A percentile compares a stretch with the other conserved stretches of the same genome.
Evolutionary conservation across 2,329 filamentous ascomycete genomes (phyloP).

Genomic region (Aspergillus fructus): DNA sequence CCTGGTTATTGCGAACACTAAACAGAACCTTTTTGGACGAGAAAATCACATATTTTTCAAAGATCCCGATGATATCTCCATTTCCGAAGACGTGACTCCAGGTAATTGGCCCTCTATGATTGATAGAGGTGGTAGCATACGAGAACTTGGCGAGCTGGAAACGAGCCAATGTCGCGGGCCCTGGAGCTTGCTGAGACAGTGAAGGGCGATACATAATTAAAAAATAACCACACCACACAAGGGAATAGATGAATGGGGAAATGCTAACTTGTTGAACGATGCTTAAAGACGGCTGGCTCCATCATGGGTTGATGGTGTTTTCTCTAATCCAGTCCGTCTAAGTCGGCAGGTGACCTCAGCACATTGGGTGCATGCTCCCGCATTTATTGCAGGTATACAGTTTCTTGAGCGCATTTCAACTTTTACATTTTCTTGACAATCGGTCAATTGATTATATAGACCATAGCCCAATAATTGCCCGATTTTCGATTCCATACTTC

Average conservation of each 20-base stretch:
- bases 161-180: conserved; percentile 19
- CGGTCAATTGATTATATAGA: background rate
- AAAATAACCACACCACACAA: background rate
- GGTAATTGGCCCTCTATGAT: conserved; percentile 38
- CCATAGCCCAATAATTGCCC: background rate
- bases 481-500: background rate
- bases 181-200: conserved; percentile 8
- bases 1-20: conserved; percentile 30
- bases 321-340: background rate
- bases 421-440: background rate
- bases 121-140: conserved; percentile 39
- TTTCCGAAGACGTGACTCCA: conserved; percentile 46
- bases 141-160: conserved; percentile 45
- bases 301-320: background rate
- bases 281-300: background rate
- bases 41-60: conserved; percentile 30
- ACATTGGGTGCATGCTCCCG: background rate
- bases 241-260: background rate
- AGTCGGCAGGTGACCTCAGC: background rate
- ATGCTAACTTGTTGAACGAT: background rate
- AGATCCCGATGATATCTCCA: conserved; percentile 34
- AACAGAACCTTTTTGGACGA: conserved; percentile 24
- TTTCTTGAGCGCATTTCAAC: background rate
- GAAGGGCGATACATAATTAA: conserved; percentile 13
- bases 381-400: background rate